Base-by-base conservation (phyloP, 495 filamentous ascomycete species). In the Extremus antarcticus region DNA sequence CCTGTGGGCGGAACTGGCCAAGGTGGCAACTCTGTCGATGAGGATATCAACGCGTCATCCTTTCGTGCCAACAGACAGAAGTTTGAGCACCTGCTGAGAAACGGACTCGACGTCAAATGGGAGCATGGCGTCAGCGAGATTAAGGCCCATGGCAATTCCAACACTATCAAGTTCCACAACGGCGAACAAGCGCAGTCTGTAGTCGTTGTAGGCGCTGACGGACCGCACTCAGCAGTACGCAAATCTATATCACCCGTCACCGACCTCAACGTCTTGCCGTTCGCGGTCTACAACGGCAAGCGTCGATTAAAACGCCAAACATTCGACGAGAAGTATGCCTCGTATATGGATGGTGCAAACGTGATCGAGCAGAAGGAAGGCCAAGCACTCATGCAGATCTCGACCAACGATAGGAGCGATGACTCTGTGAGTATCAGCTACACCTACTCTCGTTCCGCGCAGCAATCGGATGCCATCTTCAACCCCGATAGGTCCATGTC, bases 281-380 rank as follows among this genome's bases (percentile, higher is more conserved):
- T 52, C 48, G 73, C 66, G 2, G 73, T 69, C 7, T 74, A 67
- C 53, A 70, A 66, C 32, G 73, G 71, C 21, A 69, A 62, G 47
- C 60, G 73, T 11, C 50, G 47, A 0, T 45, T 76, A 2, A 49
- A 58, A 11, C 16, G 24, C 8, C 25, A n/a, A 2, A 20, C 50
- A 1, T 72, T 66, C 50, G 22, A 63, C 11, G 25, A 48, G 1
- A n/a, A 39, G 1, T 54, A 63, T 10, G 57, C 54, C 0, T 29
- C 57, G 2, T 29, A 53, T n/a, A 55, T 67, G 55, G 22, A 60
- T 17, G 53, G 58, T 40, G 21, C 32, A 2, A 55, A 50, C 16
- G 25, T 64, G 2, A 40, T 66, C 15, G 54, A 62, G 24, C 38
- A 47, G 16, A 52, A 47, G 7, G 23, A 56, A 7, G 54, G 57